Base-by-base conservation (phyloP, 169 alveolate species). In the Plasmodium blacklocki region DNA sequence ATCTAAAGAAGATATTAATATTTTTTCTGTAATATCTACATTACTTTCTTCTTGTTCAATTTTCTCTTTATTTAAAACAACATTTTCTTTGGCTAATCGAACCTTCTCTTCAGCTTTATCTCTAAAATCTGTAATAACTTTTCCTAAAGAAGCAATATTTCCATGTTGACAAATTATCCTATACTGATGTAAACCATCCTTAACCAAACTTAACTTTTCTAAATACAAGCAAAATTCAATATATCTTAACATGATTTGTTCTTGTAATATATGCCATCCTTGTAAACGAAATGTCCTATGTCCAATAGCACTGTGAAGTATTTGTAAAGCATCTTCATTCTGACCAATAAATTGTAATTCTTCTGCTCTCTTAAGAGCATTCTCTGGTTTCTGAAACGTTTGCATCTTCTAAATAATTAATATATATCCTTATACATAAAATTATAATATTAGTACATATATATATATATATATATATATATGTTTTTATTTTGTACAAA, bases 181-280 rank as follows among this genome's bases (percentile, higher is more conserved):
- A 92, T 96, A 96, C 88, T 96, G 98, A 68, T 96, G 98, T 15
- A 96, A 88, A 5, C 98, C 98, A 59, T 96, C 98, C n/a, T 98
- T 93, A 15, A 97, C 98, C 95, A 95, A 89, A 45, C 97, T 89
- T 71, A 96, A 96, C 58, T 95, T 96, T 52, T 95, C 97, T 88
- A 94, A 95, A 66, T 97, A 97, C 11, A 96, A 94, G 39, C 98
- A 96, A 52, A 96, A 94, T 74, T 95, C 96, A 26, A 96, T 97
- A 86, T 95, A 96, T 68, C 96, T 95, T 88, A 96, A 74, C 98
- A 96, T 96, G 67, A 96, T 96, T 66, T 93, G 96, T 88, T 96
- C 98, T 94, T 96, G 97, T 39, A 95, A 94, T 88, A 94, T 93
- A 73, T 96, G 98, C 98, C 98, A 96, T 66, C 98, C 98, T 66